A percentile compares a stretch with the other conserved stretches of the same genome.
Evolutionary conservation across 75 land plant species (phyloP).

Genomic region (Isoetes taiwanensis): DNA sequence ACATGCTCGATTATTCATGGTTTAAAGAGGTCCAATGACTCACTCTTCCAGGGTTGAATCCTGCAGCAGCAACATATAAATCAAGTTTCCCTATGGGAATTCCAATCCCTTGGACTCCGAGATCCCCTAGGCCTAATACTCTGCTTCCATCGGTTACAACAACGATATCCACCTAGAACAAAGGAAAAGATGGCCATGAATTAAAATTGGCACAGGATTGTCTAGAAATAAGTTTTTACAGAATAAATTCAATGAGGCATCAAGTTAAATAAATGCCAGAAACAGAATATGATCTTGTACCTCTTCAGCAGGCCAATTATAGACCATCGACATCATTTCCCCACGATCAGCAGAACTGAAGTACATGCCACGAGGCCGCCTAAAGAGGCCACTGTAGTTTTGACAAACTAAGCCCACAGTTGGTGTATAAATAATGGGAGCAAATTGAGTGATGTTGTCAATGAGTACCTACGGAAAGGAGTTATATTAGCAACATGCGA

Average conservation of each 20-base stretch:
- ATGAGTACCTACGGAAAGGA: slow-evolving; percentile 51
- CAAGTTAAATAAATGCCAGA: too few species aligned
- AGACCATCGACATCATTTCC: slow-evolving; percentile 98
- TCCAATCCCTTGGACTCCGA: slow-evolving; percentile 97
- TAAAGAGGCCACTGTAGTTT: slow-evolving; percentile 87
- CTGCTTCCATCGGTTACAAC: slow-evolving; percentile 99
- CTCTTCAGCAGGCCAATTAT: slow-evolving; percentile 98
- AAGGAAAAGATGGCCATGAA: too few species aligned
- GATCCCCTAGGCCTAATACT: slow-evolving; percentile 94
- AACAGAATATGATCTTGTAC: slow-evolving; percentile 14
- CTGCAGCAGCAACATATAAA: slow-evolving; percentile 98
- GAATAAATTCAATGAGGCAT: too few species aligned
- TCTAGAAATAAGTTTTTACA: too few species aligned
- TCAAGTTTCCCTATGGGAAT: slow-evolving; percentile 96
- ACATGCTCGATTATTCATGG: neutral
- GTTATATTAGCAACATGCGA: too few species aligned
- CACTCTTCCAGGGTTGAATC: slow-evolving; percentile 96
- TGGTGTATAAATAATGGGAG: slow-evolving; percentile 94
- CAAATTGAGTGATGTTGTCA: slow-evolving; percentile 83
- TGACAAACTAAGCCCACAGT: slow-evolving; percentile 97
- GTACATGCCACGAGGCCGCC: slow-evolving; percentile 97
- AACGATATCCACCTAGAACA: slow-evolving; percentile 99
- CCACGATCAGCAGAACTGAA: slow-evolving; percentile 95
- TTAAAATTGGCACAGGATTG: neutral
- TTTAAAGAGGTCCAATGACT: slow-evolving; percentile 1